A percentile compares a stretch with the other conserved stretches of the same genome.
Conservation (phyloP, 306 rosid genomes). For the Dalbergia cultrata region DNA sequence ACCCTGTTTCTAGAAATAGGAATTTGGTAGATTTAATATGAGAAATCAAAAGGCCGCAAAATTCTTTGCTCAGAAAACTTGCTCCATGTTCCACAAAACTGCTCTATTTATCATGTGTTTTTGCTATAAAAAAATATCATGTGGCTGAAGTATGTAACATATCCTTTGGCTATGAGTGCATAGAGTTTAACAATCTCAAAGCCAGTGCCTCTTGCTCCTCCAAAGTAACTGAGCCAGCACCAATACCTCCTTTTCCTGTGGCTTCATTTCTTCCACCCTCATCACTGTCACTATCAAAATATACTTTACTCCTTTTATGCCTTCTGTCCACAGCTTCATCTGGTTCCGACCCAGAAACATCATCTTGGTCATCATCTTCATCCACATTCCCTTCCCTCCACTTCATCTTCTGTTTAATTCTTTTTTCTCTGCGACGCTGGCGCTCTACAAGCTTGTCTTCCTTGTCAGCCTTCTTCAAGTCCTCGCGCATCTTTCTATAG, state of each 20-base stretch:
- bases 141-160: not conserved
- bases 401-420: constrained; percentile 76
- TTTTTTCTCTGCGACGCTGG: constrained; percentile 72
- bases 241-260: constrained; percentile 32
- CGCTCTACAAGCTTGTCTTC: constrained; percentile 78
- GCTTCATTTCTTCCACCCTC: constrained; percentile 57
- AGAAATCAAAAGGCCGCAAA: constrained; percentile 27
- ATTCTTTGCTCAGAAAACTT: not conserved
- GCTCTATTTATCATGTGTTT: constrained; percentile 13
- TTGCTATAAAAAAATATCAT: not conserved
- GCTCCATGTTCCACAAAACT: not conserved
- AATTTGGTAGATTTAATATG: not conserved
- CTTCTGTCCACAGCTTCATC: constrained; percentile 49
- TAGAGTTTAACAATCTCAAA: constrained; percentile 72
- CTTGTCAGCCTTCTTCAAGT: constrained; percentile 76
- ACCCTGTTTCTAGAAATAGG: not conserved
- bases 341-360: constrained; percentile 64
- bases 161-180: constrained; percentile 63
- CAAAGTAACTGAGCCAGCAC: constrained; percentile 52
- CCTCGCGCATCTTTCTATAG: constrained; percentile 81
- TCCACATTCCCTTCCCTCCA: constrained; percentile 61
- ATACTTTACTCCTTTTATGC: constrained; percentile 64
- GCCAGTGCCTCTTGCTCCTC: constrained; percentile 86
- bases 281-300: constrained; percentile 66
- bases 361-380: constrained; percentile 49